Base-by-base conservation (phyloP, 2,329 filamentous ascomycete genomes). In the Monosporascus sp. region DNA sequence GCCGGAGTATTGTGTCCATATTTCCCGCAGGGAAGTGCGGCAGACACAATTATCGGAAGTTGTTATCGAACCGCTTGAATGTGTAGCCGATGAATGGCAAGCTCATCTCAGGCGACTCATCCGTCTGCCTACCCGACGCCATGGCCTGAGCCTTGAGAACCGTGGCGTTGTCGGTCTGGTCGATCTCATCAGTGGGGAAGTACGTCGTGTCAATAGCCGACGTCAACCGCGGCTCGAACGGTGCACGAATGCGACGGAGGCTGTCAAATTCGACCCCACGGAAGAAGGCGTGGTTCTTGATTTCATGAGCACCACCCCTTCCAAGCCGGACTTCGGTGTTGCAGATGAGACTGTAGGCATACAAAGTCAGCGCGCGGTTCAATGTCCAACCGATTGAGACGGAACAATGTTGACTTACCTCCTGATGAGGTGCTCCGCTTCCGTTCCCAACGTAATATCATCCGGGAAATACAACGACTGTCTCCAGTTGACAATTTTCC, bases 401-500 rank as follows among this genome's bases (percentile, higher is more conserved):
- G 1, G 22, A 20, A 5, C 11, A 22, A 9, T 22, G 31, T 48
- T 37, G 51, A 72, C 83, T 70, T 79, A 95, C 91, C 87, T 91
- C 78, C 91, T 81, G 64, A 97, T 95, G 68, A 97, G 81, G 66
- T 93, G 88, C 74, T 97, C 93, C 0, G 94, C 92, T 67, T 97
- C 92, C 1, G 82, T 82, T 43, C 91, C 91, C 36, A 99, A 79
- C 56, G 90, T 88, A 65, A 97, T 89, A 71, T 99, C 94, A 56
- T 96, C 92, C 0, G 94, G 94, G 79, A 99, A 97, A 73, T 96
- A 96, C 48, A 99, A 77, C 55, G 93, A 91, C 67, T 96, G 88
- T 53, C 90, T 86, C 94, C 94, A 99, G 76, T 97, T 96, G 65
- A 99, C 91, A 71, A 99, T 99, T 82, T 99, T 99, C 62, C 93